Conservation (phyloP, 2,329 filamentous ascomycete genomes). For the Ceratocystis variospora region DNA sequence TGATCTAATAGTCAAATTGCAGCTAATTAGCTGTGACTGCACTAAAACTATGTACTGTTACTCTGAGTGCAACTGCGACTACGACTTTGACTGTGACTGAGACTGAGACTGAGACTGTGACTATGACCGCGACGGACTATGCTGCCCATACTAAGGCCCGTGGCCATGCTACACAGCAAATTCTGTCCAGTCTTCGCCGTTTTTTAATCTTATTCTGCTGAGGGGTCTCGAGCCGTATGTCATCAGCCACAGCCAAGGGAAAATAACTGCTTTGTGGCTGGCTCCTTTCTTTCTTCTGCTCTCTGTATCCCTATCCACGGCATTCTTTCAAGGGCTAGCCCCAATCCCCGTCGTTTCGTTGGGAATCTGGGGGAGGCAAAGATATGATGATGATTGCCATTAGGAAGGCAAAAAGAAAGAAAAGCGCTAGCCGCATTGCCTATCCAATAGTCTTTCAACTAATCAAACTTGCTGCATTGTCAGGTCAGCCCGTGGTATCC, state of each 20-base stretch:
- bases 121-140: too few species aligned
- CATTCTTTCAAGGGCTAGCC: not conserved
- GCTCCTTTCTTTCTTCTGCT: not conserved
- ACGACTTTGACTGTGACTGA: not conserved
- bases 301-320: not conserved
- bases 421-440: not conserved
- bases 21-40: not conserved
- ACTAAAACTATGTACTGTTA: not conserved
- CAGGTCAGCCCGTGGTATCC: too few species aligned
- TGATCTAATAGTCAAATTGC: not conserved
- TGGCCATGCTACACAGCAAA: too few species aligned
- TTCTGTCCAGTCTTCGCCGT: too few species aligned
- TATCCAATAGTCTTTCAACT: not conserved
- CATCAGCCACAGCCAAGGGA: too few species aligned
- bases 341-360: not conserved
- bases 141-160: too few species aligned
- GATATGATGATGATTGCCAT: not conserved
- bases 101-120: not conserved
- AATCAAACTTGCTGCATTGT: not conserved
- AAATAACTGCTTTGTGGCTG: too few species aligned
- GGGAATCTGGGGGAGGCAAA: slow-evolving; percentile 6
- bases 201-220: too few species aligned
- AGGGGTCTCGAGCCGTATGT: too few species aligned
- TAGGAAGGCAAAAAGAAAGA: not conserved
- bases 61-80: not conserved